A percentile compares a stretch with the other conserved stretches of the same genome.
These are phyloP conservation scores for Coemansia sp. DNA, from an alignment of 192 early-diverging fungal genomes.

Conservation along the genomic window DNA sequence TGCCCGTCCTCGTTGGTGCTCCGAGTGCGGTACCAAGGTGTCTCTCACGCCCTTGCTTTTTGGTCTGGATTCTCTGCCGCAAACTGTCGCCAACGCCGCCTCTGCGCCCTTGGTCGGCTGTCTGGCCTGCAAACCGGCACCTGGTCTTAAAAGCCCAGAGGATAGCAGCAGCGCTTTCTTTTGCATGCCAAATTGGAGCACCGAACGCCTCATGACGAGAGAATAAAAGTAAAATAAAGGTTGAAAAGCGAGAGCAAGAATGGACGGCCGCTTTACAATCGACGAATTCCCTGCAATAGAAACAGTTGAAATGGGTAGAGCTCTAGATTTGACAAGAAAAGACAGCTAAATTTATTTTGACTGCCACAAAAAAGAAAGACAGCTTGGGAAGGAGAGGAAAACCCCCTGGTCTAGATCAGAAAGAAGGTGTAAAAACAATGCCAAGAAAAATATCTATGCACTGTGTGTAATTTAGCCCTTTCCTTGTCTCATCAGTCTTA, in stretches of 20 bases:
- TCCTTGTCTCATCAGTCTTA: too few species aligned
- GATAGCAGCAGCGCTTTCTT: neutral
- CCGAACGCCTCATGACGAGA: neutral
- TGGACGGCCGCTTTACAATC: neutral
- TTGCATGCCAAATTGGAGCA: slow-evolving; percentile 1
- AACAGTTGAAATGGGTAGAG: neutral
- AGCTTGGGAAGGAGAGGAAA: too few species aligned
- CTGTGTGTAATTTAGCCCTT: too few species aligned
- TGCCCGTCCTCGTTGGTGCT: neutral
- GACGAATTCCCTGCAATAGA: neutral
- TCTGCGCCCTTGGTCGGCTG: neutral
- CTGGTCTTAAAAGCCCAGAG: neutral
- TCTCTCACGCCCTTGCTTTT: neutral
- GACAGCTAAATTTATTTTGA: neutral
- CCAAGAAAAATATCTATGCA: too few species aligned
- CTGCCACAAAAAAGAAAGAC: too few species aligned
- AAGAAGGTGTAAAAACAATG: too few species aligned
- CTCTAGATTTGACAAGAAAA: neutral
- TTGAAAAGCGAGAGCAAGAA: neutral
- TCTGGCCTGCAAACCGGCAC: neutral
- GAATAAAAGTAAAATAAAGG: neutral
- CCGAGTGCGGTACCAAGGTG: neutral
- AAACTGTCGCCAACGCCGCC: neutral
- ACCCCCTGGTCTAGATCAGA: too few species aligned
- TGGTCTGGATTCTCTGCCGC: neutral